Conservation (phyloP, 306 rosid genomes). For the Albizia julibrissin region DNA sequence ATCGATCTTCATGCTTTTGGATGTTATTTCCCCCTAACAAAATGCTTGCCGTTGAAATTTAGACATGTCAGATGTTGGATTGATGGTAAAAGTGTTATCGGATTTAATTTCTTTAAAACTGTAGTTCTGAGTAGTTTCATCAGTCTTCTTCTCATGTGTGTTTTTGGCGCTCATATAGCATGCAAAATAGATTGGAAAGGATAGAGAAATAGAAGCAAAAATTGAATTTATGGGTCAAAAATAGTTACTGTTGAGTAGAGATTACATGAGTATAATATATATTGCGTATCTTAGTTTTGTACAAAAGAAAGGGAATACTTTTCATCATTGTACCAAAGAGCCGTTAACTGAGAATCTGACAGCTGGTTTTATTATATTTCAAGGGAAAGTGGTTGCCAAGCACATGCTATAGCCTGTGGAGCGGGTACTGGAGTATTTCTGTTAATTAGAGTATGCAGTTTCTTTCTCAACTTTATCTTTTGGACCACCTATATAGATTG, state of each 20-base stretch:
- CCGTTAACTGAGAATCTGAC: constrained; percentile 30
- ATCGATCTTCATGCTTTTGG: background rate
- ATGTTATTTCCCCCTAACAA: background rate
- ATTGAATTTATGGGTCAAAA: background rate
- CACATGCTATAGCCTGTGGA: constrained; percentile 87
- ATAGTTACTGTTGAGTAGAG: background rate
- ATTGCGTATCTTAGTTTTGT: background rate
- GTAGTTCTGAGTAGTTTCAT: constrained; percentile 11
- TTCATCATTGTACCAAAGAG: background rate
- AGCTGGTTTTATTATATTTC: constrained; percentile 16
- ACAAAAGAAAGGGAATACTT: background rate
- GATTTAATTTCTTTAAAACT: background rate
- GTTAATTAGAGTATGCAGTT: constrained; percentile 67
- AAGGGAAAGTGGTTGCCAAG: constrained; percentile 90
- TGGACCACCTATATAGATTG: background rate
- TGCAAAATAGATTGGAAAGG: background rate
- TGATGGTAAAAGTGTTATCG: background rate
- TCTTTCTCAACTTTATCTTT: constrained; percentile 20
- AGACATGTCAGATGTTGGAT: background rate
- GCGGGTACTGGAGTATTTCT: constrained; percentile 94
- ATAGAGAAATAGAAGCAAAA: background rate
- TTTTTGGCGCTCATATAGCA: background rate
- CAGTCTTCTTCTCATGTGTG: background rate
- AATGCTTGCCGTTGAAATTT: background rate
- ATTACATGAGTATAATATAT: background rate